These are phyloP conservation scores for Yarrowia osloensis DNA, from an alignment of 805 yeast genomes.

Conservation along the genomic window DNA sequence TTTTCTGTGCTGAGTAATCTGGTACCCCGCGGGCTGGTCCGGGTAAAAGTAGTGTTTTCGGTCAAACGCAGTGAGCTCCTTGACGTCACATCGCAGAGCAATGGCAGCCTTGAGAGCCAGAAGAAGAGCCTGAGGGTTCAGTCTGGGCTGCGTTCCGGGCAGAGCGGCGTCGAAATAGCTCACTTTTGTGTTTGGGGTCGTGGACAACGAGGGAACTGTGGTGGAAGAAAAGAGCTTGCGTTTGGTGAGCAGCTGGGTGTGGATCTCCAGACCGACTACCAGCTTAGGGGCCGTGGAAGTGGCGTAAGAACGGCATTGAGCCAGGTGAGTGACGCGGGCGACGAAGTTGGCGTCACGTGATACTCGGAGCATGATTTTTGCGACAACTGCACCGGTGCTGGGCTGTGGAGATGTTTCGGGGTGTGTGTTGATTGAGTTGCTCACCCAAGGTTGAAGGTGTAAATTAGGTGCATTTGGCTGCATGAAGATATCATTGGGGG, in stretches of 20 bases:
- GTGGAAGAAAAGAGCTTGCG: conserved; percentile 75
- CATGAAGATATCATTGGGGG: background rate
- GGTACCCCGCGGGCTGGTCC: conserved; percentile 96
- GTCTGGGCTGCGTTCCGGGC: conserved; percentile 88
- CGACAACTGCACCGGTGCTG: too few relatives aligned
- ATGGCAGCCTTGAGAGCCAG: conserved; percentile 72
- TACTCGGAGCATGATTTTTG: background rate
- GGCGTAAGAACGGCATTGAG: background rate
- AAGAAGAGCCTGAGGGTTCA: conserved; percentile 73
- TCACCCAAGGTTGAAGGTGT: background rate
- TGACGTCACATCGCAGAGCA: conserved; percentile 64
- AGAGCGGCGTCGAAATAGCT: conserved; percentile 81
- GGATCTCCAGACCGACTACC: conserved; percentile 90
- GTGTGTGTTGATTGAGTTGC: background rate
- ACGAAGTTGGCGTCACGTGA: background rate
- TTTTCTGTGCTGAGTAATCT: conserved; percentile 82
- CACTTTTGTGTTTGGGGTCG: conserved; percentile 65
- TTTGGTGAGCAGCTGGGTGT: conserved; percentile 77
- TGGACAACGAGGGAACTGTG: conserved; percentile 43
- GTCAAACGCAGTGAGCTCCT: conserved; percentile 68
- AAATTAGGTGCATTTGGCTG: background rate
- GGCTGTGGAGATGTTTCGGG: background rate
- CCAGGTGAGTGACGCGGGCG: background rate
- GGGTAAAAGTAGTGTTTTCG: conserved; percentile 95
- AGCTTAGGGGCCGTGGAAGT: conserved; percentile 41